These are phyloP conservation scores for Ceratobasidium sp. DNA, from an alignment of 1,284 basidiomycete species.

Conservation along the genomic window DNA sequence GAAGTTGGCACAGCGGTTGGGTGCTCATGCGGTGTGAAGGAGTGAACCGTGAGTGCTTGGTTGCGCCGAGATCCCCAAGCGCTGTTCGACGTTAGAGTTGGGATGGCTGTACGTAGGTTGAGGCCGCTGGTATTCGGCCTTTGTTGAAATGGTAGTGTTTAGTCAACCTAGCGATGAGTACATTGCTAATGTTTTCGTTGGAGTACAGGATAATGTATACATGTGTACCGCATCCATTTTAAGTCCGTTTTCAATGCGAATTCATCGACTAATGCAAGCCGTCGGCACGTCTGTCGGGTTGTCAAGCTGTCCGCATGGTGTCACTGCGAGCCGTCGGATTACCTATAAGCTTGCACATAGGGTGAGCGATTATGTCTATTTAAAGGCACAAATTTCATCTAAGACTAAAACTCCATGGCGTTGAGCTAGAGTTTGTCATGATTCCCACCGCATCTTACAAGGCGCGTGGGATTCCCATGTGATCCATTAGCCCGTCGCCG, in stretches of 20 bases:
- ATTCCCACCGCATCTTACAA: not conserved
- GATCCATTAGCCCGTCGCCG: not conserved
- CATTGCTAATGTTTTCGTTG: not conserved
- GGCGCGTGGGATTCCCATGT: not conserved
- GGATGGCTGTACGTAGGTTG: not conserved
- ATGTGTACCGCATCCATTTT: not conserved
- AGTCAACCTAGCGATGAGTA: not conserved
- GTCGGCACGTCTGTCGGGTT: not conserved
- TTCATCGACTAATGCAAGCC: not conserved
- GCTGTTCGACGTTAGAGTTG: not conserved
- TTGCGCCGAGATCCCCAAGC: not conserved
- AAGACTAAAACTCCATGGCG: not conserved
- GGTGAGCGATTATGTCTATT: not conserved
- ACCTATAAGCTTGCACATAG: not conserved
- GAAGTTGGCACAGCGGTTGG: constrained; percentile 66
- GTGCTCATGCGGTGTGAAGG: constrained; percentile 52
- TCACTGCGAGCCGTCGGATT: not conserved
- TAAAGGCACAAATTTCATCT: not conserved
- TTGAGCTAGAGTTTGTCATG: not conserved
- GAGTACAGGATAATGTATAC: not conserved
- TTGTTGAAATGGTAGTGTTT: not conserved
- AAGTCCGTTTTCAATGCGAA: not conserved
- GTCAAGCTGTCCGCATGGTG: not conserved
- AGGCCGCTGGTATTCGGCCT: not conserved
- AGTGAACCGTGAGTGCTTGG: not conserved